Conservation (phyloP, 2,329 filamentous ascomycete species). For the Colletotrichum noveboracense region DNA sequence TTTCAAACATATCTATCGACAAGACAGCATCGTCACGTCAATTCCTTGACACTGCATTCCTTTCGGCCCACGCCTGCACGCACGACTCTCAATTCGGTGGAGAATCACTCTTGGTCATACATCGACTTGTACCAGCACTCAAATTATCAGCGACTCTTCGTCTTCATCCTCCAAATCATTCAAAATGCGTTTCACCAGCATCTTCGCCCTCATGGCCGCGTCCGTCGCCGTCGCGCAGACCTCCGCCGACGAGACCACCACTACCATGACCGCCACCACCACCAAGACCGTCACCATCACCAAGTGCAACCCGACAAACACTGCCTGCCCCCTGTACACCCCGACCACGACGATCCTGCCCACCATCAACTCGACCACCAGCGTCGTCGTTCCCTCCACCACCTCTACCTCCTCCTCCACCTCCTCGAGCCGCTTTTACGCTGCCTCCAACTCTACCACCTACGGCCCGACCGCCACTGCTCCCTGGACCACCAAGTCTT, state of each 20-base stretch:
- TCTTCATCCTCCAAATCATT: constrained; percentile 12
- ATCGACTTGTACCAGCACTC: constrained; percentile 6
- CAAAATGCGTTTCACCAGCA: constrained; percentile 52
- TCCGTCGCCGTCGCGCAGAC: constrained; percentile 41
- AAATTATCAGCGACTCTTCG: background rate
- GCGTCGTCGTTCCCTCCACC: constrained; percentile 20
- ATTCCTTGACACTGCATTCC: constrained; percentile 5
- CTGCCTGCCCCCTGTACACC: constrained; percentile 46
- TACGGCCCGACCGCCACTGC: constrained; percentile 26
- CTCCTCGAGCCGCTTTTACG: constrained; percentile 28
- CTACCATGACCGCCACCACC: constrained; percentile 48
- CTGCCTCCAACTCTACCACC: constrained; percentile 38
- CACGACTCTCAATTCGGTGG: background rate
- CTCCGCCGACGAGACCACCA: constrained; percentile 35
- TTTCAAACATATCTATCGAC: constrained; percentile 2
- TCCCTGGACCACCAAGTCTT: constrained; percentile 27
- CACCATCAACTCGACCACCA: constrained; percentile 23
- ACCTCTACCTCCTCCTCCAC: background rate
- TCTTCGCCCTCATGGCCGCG: constrained; percentile 47
- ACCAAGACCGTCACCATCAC: constrained; percentile 53
- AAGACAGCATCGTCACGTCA: constrained; percentile 15
- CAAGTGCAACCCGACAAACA: constrained; percentile 47
- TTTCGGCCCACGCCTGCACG: background rate
- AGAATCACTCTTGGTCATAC: constrained; percentile 1
- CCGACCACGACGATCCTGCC: constrained; percentile 29